phyloP scores from a whole-genome alignment of 805 yeast genomes.

The Suhomyces faveliae region DNA sequence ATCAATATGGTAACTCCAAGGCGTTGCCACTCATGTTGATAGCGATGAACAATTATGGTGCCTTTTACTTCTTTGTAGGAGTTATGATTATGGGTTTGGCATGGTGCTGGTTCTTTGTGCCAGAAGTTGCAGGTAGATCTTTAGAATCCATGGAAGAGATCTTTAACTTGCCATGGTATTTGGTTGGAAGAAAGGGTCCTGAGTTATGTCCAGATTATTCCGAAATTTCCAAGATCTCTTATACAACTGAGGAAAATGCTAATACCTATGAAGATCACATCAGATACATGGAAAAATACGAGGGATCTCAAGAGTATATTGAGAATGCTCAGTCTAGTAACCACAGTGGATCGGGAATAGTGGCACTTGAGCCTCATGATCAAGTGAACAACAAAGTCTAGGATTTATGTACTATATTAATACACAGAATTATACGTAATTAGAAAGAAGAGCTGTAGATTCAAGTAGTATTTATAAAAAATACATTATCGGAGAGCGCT shows the following conservation, averaged over 20 bases:
- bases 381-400: background rate
- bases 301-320: constrained; percentile 7
- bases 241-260: constrained; percentile 1
- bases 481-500: too few species aligned
- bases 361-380: background rate
- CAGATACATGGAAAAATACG: constrained; percentile 8
- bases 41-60: constrained; percentile 20
- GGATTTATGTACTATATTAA: background rate
- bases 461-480: too few species aligned
- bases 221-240: constrained; percentile 20
- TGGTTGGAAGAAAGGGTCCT: constrained; percentile 25
- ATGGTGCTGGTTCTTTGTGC: constrained; percentile 28
- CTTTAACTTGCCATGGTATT: constrained; percentile 27
- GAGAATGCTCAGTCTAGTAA: constrained; percentile 9
- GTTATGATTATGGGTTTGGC: constrained; percentile 16
- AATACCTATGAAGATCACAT: constrained; percentile 12
- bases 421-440: too few species aligned
- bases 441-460: too few species aligned
- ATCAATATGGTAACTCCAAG: constrained; percentile 27
- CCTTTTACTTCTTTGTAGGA: constrained; percentile 23
- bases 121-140: constrained; percentile 25
- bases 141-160: constrained; percentile 27
- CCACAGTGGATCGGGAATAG: background rate
- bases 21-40: constrained; percentile 25
- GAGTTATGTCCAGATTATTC: constrained; percentile 26